A percentile compares a stretch with the other conserved stretches of the same genome.
Evolutionary conservation across 2,329 filamentous ascomycete genomes (phyloP).

Genomic region (Paramyrothecium sp.): DNA sequence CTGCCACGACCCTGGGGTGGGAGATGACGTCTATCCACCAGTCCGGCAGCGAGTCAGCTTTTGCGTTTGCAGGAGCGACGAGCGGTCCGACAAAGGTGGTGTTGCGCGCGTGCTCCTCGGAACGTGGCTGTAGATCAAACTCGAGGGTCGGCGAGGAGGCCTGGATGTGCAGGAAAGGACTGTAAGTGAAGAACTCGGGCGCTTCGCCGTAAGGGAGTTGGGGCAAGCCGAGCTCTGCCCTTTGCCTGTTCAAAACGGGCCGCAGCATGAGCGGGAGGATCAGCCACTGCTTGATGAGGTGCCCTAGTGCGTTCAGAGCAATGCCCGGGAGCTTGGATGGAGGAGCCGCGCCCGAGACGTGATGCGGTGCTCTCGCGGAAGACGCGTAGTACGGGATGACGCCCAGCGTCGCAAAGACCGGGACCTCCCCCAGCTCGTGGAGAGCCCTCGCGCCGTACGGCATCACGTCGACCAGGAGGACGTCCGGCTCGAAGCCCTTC

Average conservation of each 20-base stretch:
- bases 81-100: constrained; percentile 32
- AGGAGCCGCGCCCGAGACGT: constrained; percentile 28
- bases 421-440: constrained; percentile 30
- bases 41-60: constrained; percentile 18
- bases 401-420: constrained; percentile 34
- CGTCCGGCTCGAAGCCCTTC: constrained; percentile 24
- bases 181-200: constrained; percentile 31
- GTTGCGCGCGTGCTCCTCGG: constrained; percentile 11
- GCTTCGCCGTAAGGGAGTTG: constrained; percentile 26
- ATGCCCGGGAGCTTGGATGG: constrained; percentile 20
- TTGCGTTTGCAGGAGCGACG: constrained; percentile 17
- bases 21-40: constrained; percentile 29
- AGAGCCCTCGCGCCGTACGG: constrained; percentile 33
- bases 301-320: constrained; percentile 23
- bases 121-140: constrained; percentile 23
- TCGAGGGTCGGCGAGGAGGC: constrained; percentile 31
- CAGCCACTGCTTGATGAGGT: constrained; percentile 24
- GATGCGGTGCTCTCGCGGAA: constrained; percentile 22
- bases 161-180: constrained; percentile 35
- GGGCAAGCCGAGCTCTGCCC: constrained; percentile 22
- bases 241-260: constrained; percentile 27
- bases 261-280: constrained; percentile 22
- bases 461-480: constrained; percentile 35
- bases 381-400: constrained; percentile 37
- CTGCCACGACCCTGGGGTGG: constrained; percentile 27